Evolutionary conservation across 2,329 filamentous ascomycete genomes (phyloP), one percentile per base, ranked within the genome.

Genomic region (Alternaria consortialis): DNA sequence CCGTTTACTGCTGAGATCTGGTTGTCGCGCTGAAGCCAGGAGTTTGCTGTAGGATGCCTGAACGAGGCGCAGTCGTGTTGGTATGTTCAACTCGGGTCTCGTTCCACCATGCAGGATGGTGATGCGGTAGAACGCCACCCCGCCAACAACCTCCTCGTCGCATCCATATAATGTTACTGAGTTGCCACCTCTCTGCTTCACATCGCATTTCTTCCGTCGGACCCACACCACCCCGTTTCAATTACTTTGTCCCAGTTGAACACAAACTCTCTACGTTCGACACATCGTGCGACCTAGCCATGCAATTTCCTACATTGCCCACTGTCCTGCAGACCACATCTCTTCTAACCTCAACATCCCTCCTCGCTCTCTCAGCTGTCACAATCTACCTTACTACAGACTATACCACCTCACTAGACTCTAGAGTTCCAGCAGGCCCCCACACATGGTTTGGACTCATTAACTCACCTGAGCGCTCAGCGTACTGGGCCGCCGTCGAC

Each of bases 351-450:
- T 46, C 55, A 7, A 25, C 50, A 11, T 32, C 34, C 17, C 55
- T 58, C 20, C 6, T 58, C 4, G 55, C 15, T 20, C 55, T 58
- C 9, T 58, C 55, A 5, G 17, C 34, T 17, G 12, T 29, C 12
- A 43, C 46, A 25, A 13, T 58, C 20, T 44, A 44, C 11, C 47
- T 52, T 23, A 44, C 31, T 3, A 42, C 36, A 15, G 36, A 58
- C 32, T 48, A 37, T 13, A 34, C 39, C 9, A 29, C 34, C n/a
- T 43, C 39, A 4, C 29, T 58, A 31, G 29, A 48, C 2, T 31
- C 29, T 1, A 25, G 32, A 17, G 29, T 44, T 13, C 55, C 55
- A 7, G 23, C 7, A 25, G 48, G 48, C 6, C 17, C 12, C 1
- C 8, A 48, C 31, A 48, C 5, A 12, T 48, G 29, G 31, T 34